Evolutionary conservation across 306 rosid species (phyloP).

Genomic region (Inga leiocalycina): DNA sequence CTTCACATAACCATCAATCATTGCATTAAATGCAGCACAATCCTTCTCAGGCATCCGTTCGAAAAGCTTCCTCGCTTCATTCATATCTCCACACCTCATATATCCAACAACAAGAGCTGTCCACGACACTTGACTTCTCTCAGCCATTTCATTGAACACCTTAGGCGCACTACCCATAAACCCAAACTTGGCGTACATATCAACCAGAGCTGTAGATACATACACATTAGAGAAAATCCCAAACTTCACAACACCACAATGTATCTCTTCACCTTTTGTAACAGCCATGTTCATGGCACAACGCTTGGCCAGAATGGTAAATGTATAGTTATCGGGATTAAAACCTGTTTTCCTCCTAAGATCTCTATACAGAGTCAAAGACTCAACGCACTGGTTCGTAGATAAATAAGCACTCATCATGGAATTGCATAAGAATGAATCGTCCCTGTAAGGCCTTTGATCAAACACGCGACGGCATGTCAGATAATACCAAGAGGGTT

Average conservation of each 20-base stretch:
- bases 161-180: constrained; percentile 49
- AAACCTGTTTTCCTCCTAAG: constrained; percentile 42
- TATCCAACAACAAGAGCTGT: constrained; percentile 62
- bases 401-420: constrained; percentile 51
- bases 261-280: constrained; percentile 52
- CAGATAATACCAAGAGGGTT: constrained; percentile 31
- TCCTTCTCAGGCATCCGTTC: too few species aligned
- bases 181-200: constrained; percentile 66
- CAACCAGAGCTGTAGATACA: constrained; percentile 62
- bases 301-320: constrained; percentile 55
- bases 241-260: constrained; percentile 45
- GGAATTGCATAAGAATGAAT: constrained; percentile 59
- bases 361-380: constrained; percentile 51
- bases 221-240: constrained; percentile 63
- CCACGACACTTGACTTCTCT: constrained; percentile 61
- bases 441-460: constrained; percentile 32
- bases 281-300: constrained; percentile 39
- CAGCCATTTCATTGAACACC: constrained; percentile 65
- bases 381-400: constrained; percentile 35
- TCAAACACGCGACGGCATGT: constrained; percentile 69
- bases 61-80: constrained; percentile 21
- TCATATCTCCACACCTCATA: constrained; percentile 58
- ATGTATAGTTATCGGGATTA: constrained; percentile 48
- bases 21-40: constrained; percentile 29
- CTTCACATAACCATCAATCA: constrained; percentile 74